Percentiles rank a stretch among this genome's conserved stretches.
Conservation (phyloP, 1,284 basidiomycete genomes). For the Naganishia albida region DNA sequence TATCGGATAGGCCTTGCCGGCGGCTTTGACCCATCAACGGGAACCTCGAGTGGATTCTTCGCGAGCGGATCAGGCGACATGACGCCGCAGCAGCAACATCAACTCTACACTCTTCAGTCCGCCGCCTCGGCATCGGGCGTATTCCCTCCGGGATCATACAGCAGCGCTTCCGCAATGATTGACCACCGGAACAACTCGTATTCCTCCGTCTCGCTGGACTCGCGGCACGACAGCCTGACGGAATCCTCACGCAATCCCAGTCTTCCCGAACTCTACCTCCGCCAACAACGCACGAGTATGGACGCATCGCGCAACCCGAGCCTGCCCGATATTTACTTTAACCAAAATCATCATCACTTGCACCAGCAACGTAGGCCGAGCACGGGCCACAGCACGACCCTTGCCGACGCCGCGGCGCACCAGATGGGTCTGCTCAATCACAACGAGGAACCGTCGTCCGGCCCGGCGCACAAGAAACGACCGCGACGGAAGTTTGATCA, state of each 20-base stretch:
- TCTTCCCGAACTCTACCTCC: constrained; percentile 16
- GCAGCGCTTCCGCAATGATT: constrained; percentile 11
- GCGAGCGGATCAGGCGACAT: neutral
- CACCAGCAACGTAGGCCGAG: constrained; percentile 6
- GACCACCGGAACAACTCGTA: constrained; percentile 31
- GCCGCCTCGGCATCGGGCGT: constrained; percentile 21
- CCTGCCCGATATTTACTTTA: constrained; percentile 18
- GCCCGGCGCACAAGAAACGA: constrained; percentile 44
- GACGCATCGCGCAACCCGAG: constrained; percentile 12
- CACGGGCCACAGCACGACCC: constrained; percentile 12
- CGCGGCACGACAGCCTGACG: constrained; percentile 25
- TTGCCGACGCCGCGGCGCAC: constrained; percentile 23
- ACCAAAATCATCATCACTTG: constrained; percentile 12
- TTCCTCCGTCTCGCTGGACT: constrained; percentile 29
- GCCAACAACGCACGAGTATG: constrained; percentile 17
- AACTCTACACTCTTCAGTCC: constrained; percentile 19
- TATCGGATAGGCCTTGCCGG: constrained; percentile 23
- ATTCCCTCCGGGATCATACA: constrained; percentile 11
- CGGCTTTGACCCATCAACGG: constrained; percentile 16
- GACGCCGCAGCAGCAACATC: constrained; percentile 19
- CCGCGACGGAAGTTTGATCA: constrained; percentile 57
- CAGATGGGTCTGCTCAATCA: constrained; percentile 14
- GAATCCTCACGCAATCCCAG: constrained; percentile 22
- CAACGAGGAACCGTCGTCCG: constrained; percentile 33
- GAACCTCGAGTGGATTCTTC: constrained; percentile 16